phyloP scores from a whole-genome alignment of 192 early-diverging fungal species.

The Coemansia erecta region DNA sequence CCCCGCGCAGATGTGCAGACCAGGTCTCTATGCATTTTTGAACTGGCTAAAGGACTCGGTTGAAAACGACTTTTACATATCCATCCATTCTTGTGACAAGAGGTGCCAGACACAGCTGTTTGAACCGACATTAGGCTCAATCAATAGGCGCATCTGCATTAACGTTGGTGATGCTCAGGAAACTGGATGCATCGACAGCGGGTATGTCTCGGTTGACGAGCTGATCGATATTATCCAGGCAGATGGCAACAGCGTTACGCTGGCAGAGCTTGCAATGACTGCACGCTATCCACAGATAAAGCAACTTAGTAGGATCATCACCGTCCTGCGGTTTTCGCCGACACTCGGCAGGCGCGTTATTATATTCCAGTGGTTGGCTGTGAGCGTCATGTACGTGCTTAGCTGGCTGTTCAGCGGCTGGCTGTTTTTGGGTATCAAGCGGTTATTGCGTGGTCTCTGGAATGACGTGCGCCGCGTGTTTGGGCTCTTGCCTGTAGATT shows the following conservation, averaged over 20 bases:
- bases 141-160: constrained; percentile 15
- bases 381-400: neutral
- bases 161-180: constrained; percentile 9
- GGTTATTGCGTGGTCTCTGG: neutral
- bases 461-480: neutral
- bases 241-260: neutral
- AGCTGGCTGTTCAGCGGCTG: constrained; percentile 1
- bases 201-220: constrained; percentile 11
- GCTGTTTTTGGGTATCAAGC: constrained; percentile 1
- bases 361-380: constrained; percentile 21
- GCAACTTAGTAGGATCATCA: neutral
- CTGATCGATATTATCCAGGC: constrained; percentile 11
- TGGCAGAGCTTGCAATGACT: constrained; percentile 16
- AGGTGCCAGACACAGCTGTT: constrained; percentile 22
- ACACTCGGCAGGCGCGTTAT: constrained; percentile 15
- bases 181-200: constrained; percentile 10
- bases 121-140: constrained; percentile 9
- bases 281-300: constrained; percentile 20
- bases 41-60: constrained; percentile 16
- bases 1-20: constrained; percentile 8
- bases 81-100: constrained; percentile 12
- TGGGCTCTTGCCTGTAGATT: neutral
- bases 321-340: constrained; percentile 15
- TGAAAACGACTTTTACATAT: constrained; percentile 22
- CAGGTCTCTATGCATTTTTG: constrained; percentile 6